phyloP scores from a whole-genome alignment of 257 asterid species.

The Solanum phureja region DNA sequence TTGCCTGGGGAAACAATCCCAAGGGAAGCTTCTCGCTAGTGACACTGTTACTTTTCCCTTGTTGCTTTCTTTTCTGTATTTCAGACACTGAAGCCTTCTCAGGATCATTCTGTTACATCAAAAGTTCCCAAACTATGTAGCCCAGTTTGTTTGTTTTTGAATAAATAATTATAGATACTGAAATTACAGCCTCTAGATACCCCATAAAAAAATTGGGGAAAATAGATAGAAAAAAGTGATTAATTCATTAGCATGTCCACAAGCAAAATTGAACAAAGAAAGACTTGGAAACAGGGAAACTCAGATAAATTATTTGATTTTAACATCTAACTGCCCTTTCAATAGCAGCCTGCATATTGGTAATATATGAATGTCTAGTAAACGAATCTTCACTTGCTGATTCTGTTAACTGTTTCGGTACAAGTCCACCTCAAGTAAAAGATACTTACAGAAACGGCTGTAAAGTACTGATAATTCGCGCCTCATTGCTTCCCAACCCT shows the following conservation, averaged over 20 bases:
- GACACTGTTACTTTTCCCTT: not conserved
- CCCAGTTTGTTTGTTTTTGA: not conserved
- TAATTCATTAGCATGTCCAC: not conserved
- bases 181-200: not conserved
- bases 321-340: not conserved
- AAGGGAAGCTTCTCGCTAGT: no score
- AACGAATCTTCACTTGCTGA: not conserved
- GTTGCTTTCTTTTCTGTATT: not conserved
- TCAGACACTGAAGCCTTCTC: not conserved
- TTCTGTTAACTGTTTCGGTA: not conserved
- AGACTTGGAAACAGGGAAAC: not conserved
- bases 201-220: not conserved
- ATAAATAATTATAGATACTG: not conserved
- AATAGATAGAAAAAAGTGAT: not conserved
- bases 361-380: not conserved
- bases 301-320: not conserved
- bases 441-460: slow-evolving; percentile 89
- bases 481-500: slow-evolving; percentile 94
- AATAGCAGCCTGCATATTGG: not conserved
- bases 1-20: no score
- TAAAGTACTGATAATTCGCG: slow-evolving; percentile 93
- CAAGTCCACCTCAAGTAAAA: not conserved
- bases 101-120: not conserved
- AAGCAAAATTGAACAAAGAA: not conserved
- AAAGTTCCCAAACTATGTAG: not conserved